These are phyloP conservation scores for Fusarium tupiense DNA, from an alignment of 2,329 filamentous ascomycete genomes.

Conservation along the genomic window DNA sequence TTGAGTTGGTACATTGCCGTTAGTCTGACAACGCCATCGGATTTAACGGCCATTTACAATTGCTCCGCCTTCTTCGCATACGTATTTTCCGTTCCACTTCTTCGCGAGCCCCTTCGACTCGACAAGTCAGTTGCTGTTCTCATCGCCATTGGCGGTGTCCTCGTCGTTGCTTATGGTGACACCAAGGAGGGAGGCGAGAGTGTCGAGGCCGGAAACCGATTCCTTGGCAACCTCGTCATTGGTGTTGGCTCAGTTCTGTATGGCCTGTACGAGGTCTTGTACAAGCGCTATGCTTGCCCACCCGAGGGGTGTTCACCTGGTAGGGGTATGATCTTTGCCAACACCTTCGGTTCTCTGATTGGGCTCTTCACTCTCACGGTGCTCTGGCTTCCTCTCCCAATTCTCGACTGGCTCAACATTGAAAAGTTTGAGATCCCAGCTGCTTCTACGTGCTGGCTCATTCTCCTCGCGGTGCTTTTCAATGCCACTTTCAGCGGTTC, in stretches of 20 bases:
- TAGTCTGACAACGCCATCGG: constrained; percentile 89
- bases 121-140: constrained; percentile 89
- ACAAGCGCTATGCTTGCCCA: constrained; percentile 92
- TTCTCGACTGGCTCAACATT: constrained; percentile 80
- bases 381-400: constrained; percentile 89
- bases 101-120: constrained; percentile 83
- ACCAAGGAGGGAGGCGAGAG: constrained; percentile 54
- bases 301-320: constrained; percentile 85
- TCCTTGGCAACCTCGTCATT: constrained; percentile 91
- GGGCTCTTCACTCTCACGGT: constrained; percentile 86
- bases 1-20: constrained; percentile 97
- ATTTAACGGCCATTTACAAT: constrained; percentile 98
- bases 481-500: constrained; percentile 94
- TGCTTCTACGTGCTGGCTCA: constrained; percentile 80
- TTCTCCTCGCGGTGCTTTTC: constrained; percentile 81
- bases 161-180: constrained; percentile 96
- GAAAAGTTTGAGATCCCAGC: constrained; percentile 86
- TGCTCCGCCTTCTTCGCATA: constrained; percentile 99
- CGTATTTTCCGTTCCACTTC: constrained; percentile 89
- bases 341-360: constrained; percentile 88
- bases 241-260: constrained; percentile 91
- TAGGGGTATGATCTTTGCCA: constrained; percentile 97
- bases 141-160: constrained; percentile 87
- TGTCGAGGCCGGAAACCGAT: constrained; percentile 70
- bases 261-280: constrained; percentile 95